These are phyloP conservation scores for Rhodotorula sp. DNA, from an alignment of 1,284 basidiomycete species.

Conservation along the genomic window DNA sequence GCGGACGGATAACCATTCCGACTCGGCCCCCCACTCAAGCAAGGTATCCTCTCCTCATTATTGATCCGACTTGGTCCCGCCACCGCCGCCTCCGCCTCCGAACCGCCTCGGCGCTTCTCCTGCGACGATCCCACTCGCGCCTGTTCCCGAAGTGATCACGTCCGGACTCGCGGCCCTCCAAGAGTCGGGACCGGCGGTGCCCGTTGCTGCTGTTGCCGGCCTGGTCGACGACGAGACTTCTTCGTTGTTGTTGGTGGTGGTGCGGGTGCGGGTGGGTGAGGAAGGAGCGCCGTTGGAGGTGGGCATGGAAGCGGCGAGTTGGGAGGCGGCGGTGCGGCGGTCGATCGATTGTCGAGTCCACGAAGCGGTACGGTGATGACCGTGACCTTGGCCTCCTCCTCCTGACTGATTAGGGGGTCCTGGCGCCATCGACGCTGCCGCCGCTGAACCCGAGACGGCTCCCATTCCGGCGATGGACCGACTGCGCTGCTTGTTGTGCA, in stretches of 20 bases:
- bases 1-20: too few relatives aligned
- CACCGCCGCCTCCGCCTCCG: neutral
- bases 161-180: neutral
- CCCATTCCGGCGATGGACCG: constrained; percentile 33
- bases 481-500: constrained; percentile 58
- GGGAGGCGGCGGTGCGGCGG: constrained; percentile 31
- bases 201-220: neutral
- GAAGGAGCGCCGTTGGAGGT: constrained; percentile 4
- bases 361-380: constrained; percentile 1
- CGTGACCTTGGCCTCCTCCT: neutral
- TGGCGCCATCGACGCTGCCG: neutral
- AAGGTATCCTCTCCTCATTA: too few relatives aligned
- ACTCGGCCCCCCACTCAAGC: neutral
- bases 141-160: neutral
- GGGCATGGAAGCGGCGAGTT: neutral
- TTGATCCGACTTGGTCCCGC: neutral
- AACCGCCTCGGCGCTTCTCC: constrained; percentile 29
- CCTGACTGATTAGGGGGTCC: neutral
- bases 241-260: neutral
- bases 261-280: neutral
- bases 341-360: constrained; percentile 27
- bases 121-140: constrained; percentile 20
- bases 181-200: neutral
- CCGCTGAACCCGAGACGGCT: neutral
- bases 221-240: neutral